A percentile compares a stretch with the other conserved stretches of the same genome.
Evolutionary conservation across 345 rosid species (phyloP).

Genomic region (Salix viminalis): DNA sequence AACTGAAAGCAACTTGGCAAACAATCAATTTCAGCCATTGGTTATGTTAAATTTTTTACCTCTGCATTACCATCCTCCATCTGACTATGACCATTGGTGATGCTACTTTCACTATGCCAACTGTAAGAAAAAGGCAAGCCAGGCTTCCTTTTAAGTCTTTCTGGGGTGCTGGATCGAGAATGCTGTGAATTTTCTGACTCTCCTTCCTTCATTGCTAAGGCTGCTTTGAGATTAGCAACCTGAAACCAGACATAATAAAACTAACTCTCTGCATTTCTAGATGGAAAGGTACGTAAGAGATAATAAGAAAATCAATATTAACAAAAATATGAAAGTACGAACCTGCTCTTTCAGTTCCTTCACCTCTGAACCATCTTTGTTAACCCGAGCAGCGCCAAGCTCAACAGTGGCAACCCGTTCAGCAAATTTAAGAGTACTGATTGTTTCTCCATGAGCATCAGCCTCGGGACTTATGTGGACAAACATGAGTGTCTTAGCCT

Average conservation of each 20-base stretch:
- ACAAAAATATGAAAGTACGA: not conserved
- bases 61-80: constrained; percentile 4
- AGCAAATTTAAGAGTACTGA: constrained; percentile 33
- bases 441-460: constrained; percentile 32
- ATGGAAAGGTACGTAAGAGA: not conserved
- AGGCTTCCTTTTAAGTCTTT: constrained; percentile 11
- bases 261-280: not conserved
- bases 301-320: not conserved
- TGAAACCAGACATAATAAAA: constrained; percentile 1
- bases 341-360: constrained; percentile 39
- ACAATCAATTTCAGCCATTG: not conserved
- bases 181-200: constrained; percentile 15
- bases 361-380: constrained; percentile 27
- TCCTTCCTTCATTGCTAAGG: constrained; percentile 27
- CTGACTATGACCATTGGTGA: constrained; percentile 5
- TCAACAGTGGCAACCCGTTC: constrained; percentile 36
- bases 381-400: constrained; percentile 36
- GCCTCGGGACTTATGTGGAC: constrained; percentile 35
- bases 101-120: constrained; percentile 16
- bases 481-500: constrained; percentile 36
- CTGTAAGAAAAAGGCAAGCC: constrained; percentile 13
- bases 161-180: constrained; percentile 33
- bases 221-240: constrained; percentile 31
- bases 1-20: not conserved
- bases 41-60: not conserved